Conservation (phyloP, 2,329 filamentous ascomycete genomes). For the Stagonosporopsis chrysanthemi region DNA sequence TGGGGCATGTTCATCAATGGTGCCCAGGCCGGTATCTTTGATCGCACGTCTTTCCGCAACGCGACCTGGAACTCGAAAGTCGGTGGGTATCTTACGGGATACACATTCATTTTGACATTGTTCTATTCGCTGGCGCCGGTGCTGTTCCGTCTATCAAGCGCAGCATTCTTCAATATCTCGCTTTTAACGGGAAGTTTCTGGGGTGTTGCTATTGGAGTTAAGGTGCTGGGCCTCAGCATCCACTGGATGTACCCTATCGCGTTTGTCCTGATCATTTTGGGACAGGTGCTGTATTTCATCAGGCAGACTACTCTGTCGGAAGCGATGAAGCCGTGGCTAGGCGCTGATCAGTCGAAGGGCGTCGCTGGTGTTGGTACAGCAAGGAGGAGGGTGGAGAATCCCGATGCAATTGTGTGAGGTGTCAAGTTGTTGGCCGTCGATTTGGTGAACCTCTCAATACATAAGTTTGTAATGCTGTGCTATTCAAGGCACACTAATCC, state of each 20-base stretch:
- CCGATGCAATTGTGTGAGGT: constrained; percentile 37
- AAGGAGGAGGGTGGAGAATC: constrained; percentile 40
- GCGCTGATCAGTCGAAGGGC: constrained; percentile 76
- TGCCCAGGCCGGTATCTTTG: constrained; percentile 88
- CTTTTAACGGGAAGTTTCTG: constrained; percentile 95
- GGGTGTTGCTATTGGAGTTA: constrained; percentile 90
- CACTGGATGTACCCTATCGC: constrained; percentile 96
- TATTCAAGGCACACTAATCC: background rate
- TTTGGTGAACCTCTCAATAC: background rate
- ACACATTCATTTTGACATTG: constrained; percentile 79
- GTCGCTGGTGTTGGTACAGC: constrained; percentile 41
- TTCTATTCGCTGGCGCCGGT: constrained; percentile 91
- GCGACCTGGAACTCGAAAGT: constrained; percentile 60
- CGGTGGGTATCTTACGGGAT: constrained; percentile 85
- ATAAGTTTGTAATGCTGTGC: background rate
- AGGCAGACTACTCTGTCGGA: constrained; percentile 84
- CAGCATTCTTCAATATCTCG: constrained; percentile 96
- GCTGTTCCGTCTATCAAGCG: constrained; percentile 86
- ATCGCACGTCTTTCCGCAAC: constrained; percentile 71
- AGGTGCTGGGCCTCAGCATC: constrained; percentile 80
- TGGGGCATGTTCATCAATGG: constrained; percentile 93
- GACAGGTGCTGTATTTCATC: constrained; percentile 86
- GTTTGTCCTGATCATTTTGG: constrained; percentile 89
- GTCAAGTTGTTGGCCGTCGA: background rate
- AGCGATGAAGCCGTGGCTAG: constrained; percentile 93